Evolutionary conservation across 768 basidiomycete genomes (phyloP), one percentile per base, ranked within the genome.

Genomic region (Suillus tomentosus): DNA sequence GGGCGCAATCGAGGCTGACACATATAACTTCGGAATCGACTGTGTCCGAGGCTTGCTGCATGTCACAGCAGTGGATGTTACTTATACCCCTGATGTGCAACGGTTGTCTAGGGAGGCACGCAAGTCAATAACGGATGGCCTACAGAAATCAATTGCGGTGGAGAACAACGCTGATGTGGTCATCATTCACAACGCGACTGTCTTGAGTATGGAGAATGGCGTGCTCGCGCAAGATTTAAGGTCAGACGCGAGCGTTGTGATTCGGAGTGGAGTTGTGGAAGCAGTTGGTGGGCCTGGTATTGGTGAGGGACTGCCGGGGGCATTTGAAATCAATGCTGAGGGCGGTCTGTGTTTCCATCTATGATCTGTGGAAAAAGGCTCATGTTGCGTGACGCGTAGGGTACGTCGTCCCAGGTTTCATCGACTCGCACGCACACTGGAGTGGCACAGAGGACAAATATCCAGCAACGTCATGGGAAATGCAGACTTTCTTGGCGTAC

Each of bases 391-490:
- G 40, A 58, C 43, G 15, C 58, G 9, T 42, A 91, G 89, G 87
- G 6, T 88, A 80, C 64, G 79, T 92, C 19, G 74, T 86, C 4
- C 90, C 90, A 17, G 90, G 90, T 3, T 91, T 90, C 71, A 85
- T 92, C 58, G 90, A 92, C 63, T 86, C 87, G 9, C 90, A 92
- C 67, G 90, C 90, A 3, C 90, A 92, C 64, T 91, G 90, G 90
- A 69, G 76, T 19, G 88, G 88, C 0, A 83, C 84, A 64, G 67
- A 42, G 0, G 81, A 78, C 37, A 77, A 78, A 39, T 84, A 85
- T 67, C 90, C 90, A 0, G 81, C 88, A 8, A 80, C 80, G 51
- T 90, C 88, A 11, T 92, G 90, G 89, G 89, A 91, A 69, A 79
- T 89, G 79, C 82, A 88, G 70, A 84, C 88, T 0, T 90, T 91